Conservation (phyloP, 305 asterid genomes). For the Fraxinus latifolia region DNA sequence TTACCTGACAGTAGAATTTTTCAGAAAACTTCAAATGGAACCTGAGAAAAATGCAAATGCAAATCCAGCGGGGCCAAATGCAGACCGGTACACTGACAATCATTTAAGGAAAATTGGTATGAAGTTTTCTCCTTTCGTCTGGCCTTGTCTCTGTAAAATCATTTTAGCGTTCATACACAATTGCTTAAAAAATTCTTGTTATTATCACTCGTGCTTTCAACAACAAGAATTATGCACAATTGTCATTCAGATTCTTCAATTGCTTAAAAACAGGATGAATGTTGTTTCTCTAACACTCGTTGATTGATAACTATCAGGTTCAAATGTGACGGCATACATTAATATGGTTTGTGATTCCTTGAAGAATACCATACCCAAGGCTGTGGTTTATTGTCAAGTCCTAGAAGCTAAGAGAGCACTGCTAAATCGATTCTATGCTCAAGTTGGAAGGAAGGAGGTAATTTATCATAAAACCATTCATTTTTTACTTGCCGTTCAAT, state of each 20-base stretch:
- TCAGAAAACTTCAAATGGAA: slow-evolving; percentile 78
- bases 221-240: not conserved
- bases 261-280: not conserved
- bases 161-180: not conserved
- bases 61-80: slow-evolving; percentile 37
- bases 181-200: slow-evolving; percentile 2
- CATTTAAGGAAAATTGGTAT: slow-evolving; percentile 78
- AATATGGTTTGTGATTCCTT: slow-evolving; percentile 83
- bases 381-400: slow-evolving; percentile 95
- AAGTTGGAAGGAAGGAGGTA: slow-evolving; percentile 95
- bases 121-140: slow-evolving; percentile 12
- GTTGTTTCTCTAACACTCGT: not conserved
- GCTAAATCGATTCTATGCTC: slow-evolving; percentile 70
- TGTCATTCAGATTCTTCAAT: not conserved
- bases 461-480: slow-evolving; percentile 3
- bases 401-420: slow-evolving; percentile 78
- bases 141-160: not conserved
- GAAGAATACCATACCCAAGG: slow-evolving; percentile 84
- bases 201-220: not conserved
- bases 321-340: slow-evolving; percentile 74
- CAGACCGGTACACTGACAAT: slow-evolving; percentile 74
- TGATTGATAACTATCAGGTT: slow-evolving; percentile 43
- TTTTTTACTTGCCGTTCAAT: not conserved
- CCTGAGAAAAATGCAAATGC: slow-evolving; percentile 57
- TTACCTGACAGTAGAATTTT: slow-evolving; percentile 91